Evolutionary conservation across 345 rosid species (phyloP).

Genomic region (Salix exigua): DNA sequence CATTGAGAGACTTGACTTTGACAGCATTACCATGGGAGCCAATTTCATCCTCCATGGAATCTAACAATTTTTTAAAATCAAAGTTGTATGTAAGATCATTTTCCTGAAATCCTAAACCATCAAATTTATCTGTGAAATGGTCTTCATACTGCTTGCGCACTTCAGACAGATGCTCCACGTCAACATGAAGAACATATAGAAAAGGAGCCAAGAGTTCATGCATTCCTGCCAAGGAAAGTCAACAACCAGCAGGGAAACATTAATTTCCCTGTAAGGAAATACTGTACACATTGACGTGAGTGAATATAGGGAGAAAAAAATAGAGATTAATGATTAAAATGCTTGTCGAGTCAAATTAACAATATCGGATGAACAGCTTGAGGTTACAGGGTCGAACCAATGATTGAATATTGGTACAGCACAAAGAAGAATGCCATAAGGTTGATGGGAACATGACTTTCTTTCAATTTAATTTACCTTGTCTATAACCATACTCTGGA

Average conservation of each 20-base stretch:
- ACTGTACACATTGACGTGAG: background rate
- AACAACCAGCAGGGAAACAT: slow-evolving; percentile 2
- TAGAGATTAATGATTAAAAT: no score
- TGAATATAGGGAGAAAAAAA: no score
- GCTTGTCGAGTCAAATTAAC: background rate
- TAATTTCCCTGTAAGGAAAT: background rate
- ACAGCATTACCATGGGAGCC: slow-evolving; percentile 44
- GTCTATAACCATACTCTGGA: slow-evolving; percentile 78
- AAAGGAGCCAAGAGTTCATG: slow-evolving; percentile 96
- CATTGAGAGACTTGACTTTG: slow-evolving; percentile 57
- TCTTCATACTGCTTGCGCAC: slow-evolving; percentile 77
- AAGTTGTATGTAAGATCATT: slow-evolving; percentile 70
- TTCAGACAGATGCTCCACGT: slow-evolving; percentile 69
- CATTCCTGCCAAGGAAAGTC: slow-evolving; percentile 57
- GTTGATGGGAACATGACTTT: background rate
- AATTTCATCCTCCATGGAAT: slow-evolving; percentile 52
- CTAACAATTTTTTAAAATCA: slow-evolving; percentile 70
- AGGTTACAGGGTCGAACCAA: background rate
- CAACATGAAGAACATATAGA: slow-evolving; percentile 87
- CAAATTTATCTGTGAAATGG: slow-evolving; percentile 83
- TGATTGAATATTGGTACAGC: background rate
- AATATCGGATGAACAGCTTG: background rate
- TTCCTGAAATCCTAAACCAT: slow-evolving; percentile 71
- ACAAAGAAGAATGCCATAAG: background rate
- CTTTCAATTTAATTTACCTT: slow-evolving; percentile 46